phyloP scores from a whole-genome alignment of 805 yeast species.

The Helenozyma baotianmanensis region DNA sequence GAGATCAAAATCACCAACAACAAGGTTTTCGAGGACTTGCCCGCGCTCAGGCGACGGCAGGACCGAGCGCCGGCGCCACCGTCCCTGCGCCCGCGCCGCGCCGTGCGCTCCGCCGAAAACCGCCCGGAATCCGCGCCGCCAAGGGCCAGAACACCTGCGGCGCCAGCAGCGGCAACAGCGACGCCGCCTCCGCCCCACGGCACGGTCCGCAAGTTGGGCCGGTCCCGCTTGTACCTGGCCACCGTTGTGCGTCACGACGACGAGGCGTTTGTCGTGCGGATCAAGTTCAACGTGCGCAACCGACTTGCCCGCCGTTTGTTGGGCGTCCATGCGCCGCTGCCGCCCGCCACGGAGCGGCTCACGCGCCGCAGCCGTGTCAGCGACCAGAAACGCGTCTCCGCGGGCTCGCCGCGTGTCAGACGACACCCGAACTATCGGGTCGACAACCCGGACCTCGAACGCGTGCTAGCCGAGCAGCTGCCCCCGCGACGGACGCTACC shows the following conservation, averaged over 20 bases:
- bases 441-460: too few species aligned
- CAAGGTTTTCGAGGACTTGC: constrained; percentile 13
- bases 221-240: constrained; percentile 12
- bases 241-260: constrained; percentile 2
- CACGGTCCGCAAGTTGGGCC: constrained; percentile 1
- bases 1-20: constrained; percentile 16
- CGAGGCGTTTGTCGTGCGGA: constrained; percentile 4
- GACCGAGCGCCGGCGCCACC: neutral
- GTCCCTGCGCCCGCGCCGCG: too few species aligned
- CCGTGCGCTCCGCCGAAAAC: too few species aligned
- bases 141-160: too few species aligned
- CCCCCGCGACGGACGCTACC: neutral
- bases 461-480: too few species aligned
- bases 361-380: too few species aligned
- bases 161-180: neutral
- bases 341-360: neutral
- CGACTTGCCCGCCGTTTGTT: constrained; percentile 8
- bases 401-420: too few species aligned
- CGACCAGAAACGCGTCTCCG: too few species aligned
- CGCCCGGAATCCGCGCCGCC: too few species aligned
- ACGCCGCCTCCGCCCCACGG: neutral
- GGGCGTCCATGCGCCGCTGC: constrained; percentile 1
- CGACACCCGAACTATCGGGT: too few species aligned
- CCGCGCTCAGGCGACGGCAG: constrained; percentile 12
- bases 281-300: constrained; percentile 12